phyloP scores from a whole-genome alignment of 2,329 filamentous ascomycete species.

The Aspergillus bombycis region DNA sequence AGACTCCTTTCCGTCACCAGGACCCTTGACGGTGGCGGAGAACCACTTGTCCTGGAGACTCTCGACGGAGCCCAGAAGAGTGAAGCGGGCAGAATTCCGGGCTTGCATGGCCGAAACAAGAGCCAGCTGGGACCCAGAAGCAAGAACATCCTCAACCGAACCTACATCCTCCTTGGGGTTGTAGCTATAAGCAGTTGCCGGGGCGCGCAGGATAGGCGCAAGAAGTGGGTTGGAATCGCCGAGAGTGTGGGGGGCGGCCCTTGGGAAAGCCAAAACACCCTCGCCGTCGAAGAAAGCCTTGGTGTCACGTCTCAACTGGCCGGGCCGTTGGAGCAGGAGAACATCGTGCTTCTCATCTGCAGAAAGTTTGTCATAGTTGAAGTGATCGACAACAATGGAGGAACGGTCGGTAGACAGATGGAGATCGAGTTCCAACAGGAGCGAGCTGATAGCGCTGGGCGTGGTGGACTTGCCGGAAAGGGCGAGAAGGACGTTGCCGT shows the following conservation, averaged over 20 bases:
- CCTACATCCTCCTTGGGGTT: slow-evolving; percentile 84
- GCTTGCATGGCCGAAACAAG: slow-evolving; percentile 87
- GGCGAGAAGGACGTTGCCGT: slow-evolving; percentile 88
- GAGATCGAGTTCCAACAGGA: slow-evolving; percentile 88
- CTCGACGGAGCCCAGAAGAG: slow-evolving; percentile 82
- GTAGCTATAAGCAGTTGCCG: slow-evolving; percentile 87
- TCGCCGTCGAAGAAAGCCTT: slow-evolving; percentile 76
- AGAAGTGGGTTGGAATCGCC: slow-evolving; percentile 76
- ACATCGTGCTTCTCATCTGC: slow-evolving; percentile 86
- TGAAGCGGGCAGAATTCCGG: slow-evolving; percentile 88
- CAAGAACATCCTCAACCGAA: slow-evolving; percentile 78
- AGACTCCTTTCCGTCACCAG: slow-evolving; percentile 56
- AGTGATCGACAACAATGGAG: slow-evolving; percentile 88
- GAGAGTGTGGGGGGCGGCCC: slow-evolving; percentile 77
- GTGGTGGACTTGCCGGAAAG: slow-evolving; percentile 73
- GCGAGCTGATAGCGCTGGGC: slow-evolving; percentile 72
- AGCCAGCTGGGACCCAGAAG: slow-evolving; percentile 78
- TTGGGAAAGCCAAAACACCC: slow-evolving; percentile 77
- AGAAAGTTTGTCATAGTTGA: slow-evolving; percentile 81
- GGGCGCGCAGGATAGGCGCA: slow-evolving; percentile 78
- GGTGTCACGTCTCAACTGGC: slow-evolving; percentile 66
- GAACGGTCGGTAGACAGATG: slow-evolving; percentile 83
- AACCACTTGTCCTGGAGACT: slow-evolving; percentile 90
- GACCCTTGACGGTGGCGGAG: slow-evolving; percentile 70
- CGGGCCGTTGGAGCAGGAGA: slow-evolving; percentile 73